These are phyloP conservation scores for Acanthamoeba triangularis DNA, from an alignment of 208 protist species.

Conservation along the genomic window DNA sequence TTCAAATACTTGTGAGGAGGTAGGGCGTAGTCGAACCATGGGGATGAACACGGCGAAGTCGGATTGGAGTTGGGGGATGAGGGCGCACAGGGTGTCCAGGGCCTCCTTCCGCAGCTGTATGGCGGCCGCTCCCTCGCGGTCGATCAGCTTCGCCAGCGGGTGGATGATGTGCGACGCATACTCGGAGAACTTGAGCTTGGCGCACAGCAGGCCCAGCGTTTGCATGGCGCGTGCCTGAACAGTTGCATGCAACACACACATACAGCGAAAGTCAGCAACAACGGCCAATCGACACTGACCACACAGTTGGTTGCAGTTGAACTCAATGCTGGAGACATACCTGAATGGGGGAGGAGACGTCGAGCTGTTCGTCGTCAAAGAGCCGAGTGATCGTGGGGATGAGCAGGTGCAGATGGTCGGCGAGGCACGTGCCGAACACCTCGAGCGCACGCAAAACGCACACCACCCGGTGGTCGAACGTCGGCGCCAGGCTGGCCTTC, in stretches of 20 bases:
- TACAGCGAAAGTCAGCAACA: background rate
- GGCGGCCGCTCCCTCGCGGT: background rate
- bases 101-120: constrained; percentile 79
- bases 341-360: constrained; percentile 73
- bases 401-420: constrained; percentile 95
- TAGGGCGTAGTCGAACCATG: constrained; percentile 84
- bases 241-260: constrained; percentile 88
- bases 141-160: constrained; percentile 78
- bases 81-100: constrained; percentile 89
- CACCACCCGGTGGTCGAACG: constrained; percentile 38
- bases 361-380: constrained; percentile 88
- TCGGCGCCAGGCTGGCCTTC: background rate
- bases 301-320: constrained; percentile 68
- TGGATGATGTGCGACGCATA: constrained; percentile 93
- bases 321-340: constrained; percentile 83
- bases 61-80: constrained; percentile 91
- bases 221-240: constrained; percentile 88
- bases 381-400: constrained; percentile 91
- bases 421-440: constrained; percentile 92
- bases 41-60: constrained; percentile 95
- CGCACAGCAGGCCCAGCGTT: constrained; percentile 88
- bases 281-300: no score
- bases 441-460: constrained; percentile 88
- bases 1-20: background rate
- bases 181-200: constrained; percentile 88